Conservation (phyloP, 1,284 basidiomycete genomes). For the Moniliella sp. region DNA sequence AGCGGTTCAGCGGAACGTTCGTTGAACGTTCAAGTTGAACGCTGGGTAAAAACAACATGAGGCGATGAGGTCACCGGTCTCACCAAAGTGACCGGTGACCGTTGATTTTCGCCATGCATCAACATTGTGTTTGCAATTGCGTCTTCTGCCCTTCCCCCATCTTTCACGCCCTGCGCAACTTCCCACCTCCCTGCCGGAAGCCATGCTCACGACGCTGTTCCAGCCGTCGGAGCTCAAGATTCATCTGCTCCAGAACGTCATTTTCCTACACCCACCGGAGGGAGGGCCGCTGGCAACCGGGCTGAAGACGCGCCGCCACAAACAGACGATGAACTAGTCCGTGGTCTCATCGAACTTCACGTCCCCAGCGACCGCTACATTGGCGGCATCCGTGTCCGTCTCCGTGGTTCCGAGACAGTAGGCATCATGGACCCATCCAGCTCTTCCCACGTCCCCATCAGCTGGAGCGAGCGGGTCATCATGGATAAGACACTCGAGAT, state of each 20-base stretch:
- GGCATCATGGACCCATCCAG: constrained; percentile 19
- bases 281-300: neutral
- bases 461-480: constrained; percentile 26
- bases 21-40: no score
- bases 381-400: constrained; percentile 23
- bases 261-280: constrained; percentile 27
- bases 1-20: no score
- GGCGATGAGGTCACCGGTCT: no score
- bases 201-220: constrained; percentile 25
- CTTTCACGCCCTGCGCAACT: no score
- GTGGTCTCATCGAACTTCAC: constrained; percentile 29
- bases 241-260: constrained; percentile 25
- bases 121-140: no score
- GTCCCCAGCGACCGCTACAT: constrained; percentile 24
- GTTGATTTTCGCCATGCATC: no score
- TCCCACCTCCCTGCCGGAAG: no score
- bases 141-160: no score
- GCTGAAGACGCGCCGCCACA: no score
- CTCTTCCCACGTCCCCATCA: constrained; percentile 16
- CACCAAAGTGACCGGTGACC: no score
- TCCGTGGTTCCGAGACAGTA: constrained; percentile 24
- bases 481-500: constrained; percentile 14
- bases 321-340: constrained; percentile 27
- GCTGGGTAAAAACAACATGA: no score
- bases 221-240: constrained; percentile 26